Conservation (phyloP, 768 basidiomycete species). For the Tephrocybe sp. region DNA sequence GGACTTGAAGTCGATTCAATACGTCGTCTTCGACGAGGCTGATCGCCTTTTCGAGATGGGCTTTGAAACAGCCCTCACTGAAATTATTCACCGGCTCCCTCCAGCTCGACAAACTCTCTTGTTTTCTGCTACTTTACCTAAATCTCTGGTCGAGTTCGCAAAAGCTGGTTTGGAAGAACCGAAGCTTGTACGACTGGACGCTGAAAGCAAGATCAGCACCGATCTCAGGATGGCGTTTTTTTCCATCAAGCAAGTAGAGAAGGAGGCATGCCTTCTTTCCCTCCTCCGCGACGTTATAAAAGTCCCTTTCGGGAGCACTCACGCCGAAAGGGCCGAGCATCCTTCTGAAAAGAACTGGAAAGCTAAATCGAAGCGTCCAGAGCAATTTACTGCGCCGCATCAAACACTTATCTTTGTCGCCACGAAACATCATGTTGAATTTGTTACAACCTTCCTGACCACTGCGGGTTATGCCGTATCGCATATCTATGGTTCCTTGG, state of each 20-base stretch:
- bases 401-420: constrained; percentile 95
- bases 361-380: constrained; percentile 52
- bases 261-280: constrained; percentile 85
- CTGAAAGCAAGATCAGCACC: constrained; percentile 92
- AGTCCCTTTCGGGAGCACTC: constrained; percentile 58
- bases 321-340: constrained; percentile 28
- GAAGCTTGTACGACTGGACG: constrained; percentile 93
- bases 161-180: constrained; percentile 94
- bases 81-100: constrained; percentile 90
- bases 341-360: constrained; percentile 38
- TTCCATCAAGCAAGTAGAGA: constrained; percentile 87
- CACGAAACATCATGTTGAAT: constrained; percentile 99
- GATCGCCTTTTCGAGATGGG: constrained; percentile 99
- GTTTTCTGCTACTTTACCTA: constrained; percentile 95
- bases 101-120: constrained; percentile 86
- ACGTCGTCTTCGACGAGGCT: constrained; percentile 96
- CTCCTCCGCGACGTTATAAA: constrained; percentile 87
- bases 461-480: constrained; percentile 88
- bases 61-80: constrained; percentile 88
- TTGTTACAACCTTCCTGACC: constrained; percentile 74
- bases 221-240: constrained; percentile 96
- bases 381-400: constrained; percentile 65
- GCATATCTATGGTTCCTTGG: constrained; percentile 93
- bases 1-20: constrained; percentile 83
- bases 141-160: constrained; percentile 96